Evolutionary conservation across 805 yeast genomes (phyloP).

Genomic region (Hanseniaspora hatyaiensis): DNA sequence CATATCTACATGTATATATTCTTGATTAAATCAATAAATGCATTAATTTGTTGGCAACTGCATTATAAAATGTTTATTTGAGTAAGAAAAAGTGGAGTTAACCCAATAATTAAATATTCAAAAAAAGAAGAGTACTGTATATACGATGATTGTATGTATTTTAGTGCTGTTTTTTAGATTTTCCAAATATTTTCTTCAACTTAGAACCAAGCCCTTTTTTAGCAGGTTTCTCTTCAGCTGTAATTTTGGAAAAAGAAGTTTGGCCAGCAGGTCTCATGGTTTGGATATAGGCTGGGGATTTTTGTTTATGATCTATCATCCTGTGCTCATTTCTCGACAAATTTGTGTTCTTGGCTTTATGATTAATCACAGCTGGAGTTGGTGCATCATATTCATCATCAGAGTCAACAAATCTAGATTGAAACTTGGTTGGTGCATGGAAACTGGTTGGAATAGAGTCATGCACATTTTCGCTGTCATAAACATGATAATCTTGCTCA

Average conservation of each 20-base stretch:
- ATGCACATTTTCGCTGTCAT: too few species aligned
- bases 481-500: slow-evolving; percentile 18
- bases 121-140: too few species aligned
- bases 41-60: too few species aligned
- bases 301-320: not conserved
- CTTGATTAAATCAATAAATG: too few species aligned
- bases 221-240: slow-evolving; percentile 17
- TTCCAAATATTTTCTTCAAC: slow-evolving; percentile 34
- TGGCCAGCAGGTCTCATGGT: not conserved
- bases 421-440: slow-evolving; percentile 29
- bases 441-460: too few species aligned
- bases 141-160: too few species aligned
- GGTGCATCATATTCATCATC: slow-evolving; percentile 38
- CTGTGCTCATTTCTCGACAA: too few species aligned
- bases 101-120: too few species aligned
- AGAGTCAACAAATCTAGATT: slow-evolving; percentile 51
- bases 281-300: not conserved
- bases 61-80: too few species aligned
- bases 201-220: slow-evolving; percentile 29
- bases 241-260: too few species aligned
- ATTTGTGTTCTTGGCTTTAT: not conserved
- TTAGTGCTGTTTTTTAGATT: slow-evolving; percentile 21
- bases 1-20: too few species aligned
- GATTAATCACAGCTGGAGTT: not conserved
- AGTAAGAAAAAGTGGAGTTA: too few species aligned